These are phyloP conservation scores for Ascocoryne sarcoides DNA, from an alignment of 2,329 filamentous ascomycete genomes.

Conservation along the genomic window DNA sequence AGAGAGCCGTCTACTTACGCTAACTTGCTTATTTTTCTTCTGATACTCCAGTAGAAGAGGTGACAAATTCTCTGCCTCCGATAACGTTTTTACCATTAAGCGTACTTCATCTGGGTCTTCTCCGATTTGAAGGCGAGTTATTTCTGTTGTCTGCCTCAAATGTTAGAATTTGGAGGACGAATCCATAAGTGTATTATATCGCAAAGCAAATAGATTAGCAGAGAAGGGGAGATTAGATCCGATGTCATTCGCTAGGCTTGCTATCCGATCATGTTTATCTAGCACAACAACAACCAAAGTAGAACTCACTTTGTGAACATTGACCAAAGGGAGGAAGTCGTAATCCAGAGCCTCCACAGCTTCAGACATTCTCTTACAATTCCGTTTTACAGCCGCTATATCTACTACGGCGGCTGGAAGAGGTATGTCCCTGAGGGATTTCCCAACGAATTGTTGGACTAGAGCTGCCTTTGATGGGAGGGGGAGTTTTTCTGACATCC, in stretches of 20 bases:
- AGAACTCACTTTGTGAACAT: too few relatives aligned
- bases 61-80: conserved; percentile 60
- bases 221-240: too few relatives aligned
- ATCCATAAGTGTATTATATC: too few relatives aligned
- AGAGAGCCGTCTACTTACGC: conserved; percentile 41
- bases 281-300: too few relatives aligned
- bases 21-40: conserved; percentile 43
- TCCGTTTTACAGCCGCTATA: conserved; percentile 50
- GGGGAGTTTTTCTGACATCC: too few relatives aligned
- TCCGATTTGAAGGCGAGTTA: conserved; percentile 63
- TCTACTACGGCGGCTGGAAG: conserved; percentile 61
- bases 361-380: conserved; percentile 62
- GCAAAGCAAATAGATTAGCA: too few relatives aligned
- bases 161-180: too few relatives aligned
- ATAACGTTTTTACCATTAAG: conserved; percentile 65
- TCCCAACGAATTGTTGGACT: conserved; percentile 35
- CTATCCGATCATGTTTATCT: too few relatives aligned
- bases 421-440: conserved; percentile 47
- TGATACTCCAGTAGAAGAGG: conserved; percentile 52
- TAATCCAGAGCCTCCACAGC: too few relatives aligned
- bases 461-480: conserved; percentile 1
- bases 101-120: conserved; percentile 36
- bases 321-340: too few relatives aligned
- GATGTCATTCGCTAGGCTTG: too few relatives aligned
- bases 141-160: conserved; percentile 59